These are phyloP conservation scores for Grosmannia clavigera DNA, from an alignment of 2,329 filamentous ascomycete genomes.

Conservation along the genomic window DNA sequence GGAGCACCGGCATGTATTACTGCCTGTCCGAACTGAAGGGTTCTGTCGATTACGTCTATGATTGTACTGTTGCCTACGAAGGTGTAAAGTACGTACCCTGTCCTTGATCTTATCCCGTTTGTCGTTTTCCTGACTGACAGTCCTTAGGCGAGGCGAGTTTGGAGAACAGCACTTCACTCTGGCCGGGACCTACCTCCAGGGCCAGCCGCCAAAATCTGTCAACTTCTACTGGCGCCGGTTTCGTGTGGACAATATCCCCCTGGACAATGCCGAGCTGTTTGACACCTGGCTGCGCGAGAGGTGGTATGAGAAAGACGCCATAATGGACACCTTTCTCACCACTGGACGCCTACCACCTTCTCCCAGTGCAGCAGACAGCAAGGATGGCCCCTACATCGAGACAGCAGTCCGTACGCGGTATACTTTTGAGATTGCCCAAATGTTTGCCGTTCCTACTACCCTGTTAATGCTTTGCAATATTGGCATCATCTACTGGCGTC, in stretches of 20 bases:
- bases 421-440: slow-evolving; percentile 42
- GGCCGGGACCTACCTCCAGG: slow-evolving; percentile 76
- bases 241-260: slow-evolving; percentile 64
- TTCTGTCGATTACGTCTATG: slow-evolving; percentile 73
- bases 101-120: neutral
- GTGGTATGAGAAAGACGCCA: slow-evolving; percentile 85
- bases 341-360: slow-evolving; percentile 72
- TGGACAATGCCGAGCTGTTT: slow-evolving; percentile 62
- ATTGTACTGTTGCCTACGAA: slow-evolving; percentile 93
- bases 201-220: slow-evolving; percentile 81
- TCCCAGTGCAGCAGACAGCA: slow-evolving; percentile 25
- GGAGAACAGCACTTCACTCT: slow-evolving; percentile 89
- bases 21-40: slow-evolving; percentile 63
- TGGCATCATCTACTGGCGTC: neutral
- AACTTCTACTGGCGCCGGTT: slow-evolving; percentile 96
- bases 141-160: slow-evolving; percentile 56
- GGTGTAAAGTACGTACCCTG: slow-evolving; percentile 63
- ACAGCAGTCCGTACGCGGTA: slow-evolving; percentile 43
- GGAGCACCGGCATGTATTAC: slow-evolving; percentile 71
- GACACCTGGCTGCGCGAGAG: slow-evolving; percentile 73
- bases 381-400: slow-evolving; percentile 33
- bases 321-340: slow-evolving; percentile 70
- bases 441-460: slow-evolving; percentile 33
- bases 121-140: neutral
- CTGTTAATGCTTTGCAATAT: slow-evolving; percentile 7